These are phyloP conservation scores for Aspergillus chevalieri DNA, from an alignment of 2,329 filamentous ascomycete genomes.

Conservation along the genomic window DNA sequence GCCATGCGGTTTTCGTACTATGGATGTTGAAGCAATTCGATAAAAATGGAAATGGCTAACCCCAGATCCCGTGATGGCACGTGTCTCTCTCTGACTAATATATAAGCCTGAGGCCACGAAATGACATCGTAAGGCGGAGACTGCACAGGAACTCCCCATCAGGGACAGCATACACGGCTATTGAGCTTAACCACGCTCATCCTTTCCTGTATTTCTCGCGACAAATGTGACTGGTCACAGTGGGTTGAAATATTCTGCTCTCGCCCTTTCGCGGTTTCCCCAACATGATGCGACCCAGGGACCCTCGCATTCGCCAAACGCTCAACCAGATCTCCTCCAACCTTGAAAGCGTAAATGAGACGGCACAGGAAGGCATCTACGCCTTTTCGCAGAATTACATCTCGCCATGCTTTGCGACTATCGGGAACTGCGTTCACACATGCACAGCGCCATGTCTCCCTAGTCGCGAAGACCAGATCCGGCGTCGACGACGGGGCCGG, in stretches of 20 bases:
- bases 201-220: not conserved
- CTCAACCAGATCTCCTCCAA: slow-evolving; percentile 91
- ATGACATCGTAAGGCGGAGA: slow-evolving; percentile 20
- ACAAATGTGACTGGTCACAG: not conserved
- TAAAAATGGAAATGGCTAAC: not conserved
- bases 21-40: not conserved
- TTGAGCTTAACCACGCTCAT: not conserved
- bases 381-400: slow-evolving; percentile 82
- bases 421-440: slow-evolving; percentile 59
- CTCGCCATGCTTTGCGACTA: slow-evolving; percentile 66
- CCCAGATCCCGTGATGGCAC: slow-evolving; percentile 9
- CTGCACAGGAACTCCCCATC: not conserved
- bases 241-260: not conserved
- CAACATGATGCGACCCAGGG: slow-evolving; percentile 56
- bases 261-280: not conserved
- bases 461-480: slow-evolving; percentile 65
- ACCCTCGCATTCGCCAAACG: slow-evolving; percentile 84
- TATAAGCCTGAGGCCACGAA: not conserved
- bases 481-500: slow-evolving; percentile 59
- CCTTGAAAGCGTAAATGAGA: slow-evolving; percentile 82
- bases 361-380: slow-evolving; percentile 86
- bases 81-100: slow-evolving; percentile 21
- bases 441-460: slow-evolving; percentile 66
- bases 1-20: not conserved
- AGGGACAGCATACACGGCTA: not conserved